Evolutionary conservation across 257 asterid species (phyloP).

Genomic region (Paulownia fortunei): DNA sequence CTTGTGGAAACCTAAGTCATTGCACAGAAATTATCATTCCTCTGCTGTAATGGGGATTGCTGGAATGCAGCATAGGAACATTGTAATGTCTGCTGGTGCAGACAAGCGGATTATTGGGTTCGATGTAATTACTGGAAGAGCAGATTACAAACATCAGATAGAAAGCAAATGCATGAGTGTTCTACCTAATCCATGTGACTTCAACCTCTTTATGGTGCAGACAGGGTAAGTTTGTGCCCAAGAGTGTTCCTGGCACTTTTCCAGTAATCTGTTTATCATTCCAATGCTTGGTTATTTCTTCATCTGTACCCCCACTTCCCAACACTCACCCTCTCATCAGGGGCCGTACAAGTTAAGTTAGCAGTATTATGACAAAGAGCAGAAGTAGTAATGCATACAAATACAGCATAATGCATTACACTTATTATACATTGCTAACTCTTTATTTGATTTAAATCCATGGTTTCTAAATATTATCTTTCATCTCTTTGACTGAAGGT

Average conservation of each 20-base stretch:
- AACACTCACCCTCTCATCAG: background rate
- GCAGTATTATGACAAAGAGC: background rate
- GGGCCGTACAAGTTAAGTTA: background rate
- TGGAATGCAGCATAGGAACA: slow-evolving; percentile 78
- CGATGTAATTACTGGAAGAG: slow-evolving; percentile 59
- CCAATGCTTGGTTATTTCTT: background rate
- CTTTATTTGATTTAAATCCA: too few species aligned
- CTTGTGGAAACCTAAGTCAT: slow-evolving; percentile 65
- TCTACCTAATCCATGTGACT: slow-evolving; percentile 85
- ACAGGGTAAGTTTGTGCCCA: slow-evolving; percentile 66
- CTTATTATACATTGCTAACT: too few species aligned
- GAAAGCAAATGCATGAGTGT: slow-evolving; percentile 96
- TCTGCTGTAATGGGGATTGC: slow-evolving; percentile 97
- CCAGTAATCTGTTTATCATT: background rate
- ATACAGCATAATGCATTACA: too few species aligned
- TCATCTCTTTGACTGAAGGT: too few species aligned
- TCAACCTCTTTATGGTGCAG: slow-evolving; percentile 95
- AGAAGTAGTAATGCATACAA: background rate
- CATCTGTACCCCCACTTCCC: background rate
- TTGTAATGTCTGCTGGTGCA: slow-evolving; percentile 83
- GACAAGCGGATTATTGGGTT: slow-evolving; percentile 79
- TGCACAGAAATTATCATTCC: slow-evolving; percentile 71
- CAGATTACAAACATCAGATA: slow-evolving; percentile 71
- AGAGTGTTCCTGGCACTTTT: background rate
- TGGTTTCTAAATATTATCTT: too few species aligned